phyloP scores from a whole-genome alignment of 78 protist species.

The Planoprotostelium fungivorum region DNA sequence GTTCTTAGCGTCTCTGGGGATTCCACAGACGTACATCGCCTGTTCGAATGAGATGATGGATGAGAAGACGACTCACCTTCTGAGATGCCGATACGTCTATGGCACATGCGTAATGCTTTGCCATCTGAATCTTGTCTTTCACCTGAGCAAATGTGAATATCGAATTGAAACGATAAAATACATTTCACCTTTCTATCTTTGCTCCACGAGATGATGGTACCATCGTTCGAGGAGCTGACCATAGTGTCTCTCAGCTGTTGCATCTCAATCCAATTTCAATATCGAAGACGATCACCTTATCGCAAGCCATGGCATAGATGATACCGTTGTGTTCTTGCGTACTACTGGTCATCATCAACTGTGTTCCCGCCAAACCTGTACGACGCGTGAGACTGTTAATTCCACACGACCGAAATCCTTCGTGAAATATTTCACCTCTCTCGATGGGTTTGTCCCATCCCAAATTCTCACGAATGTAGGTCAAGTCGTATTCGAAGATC shows the following conservation, averaged over 20 bases:
- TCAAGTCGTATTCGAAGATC: conserved; percentile 6
- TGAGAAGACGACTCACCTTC: neutral
- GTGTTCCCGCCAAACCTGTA: too few relatives aligned
- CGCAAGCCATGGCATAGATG: too few relatives aligned
- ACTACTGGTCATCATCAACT: too few relatives aligned
- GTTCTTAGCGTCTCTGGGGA: neutral
- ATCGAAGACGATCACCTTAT: neutral
- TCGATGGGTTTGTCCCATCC: conserved; percentile 3
- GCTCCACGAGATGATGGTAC: conserved; percentile 1
- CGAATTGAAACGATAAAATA: too few relatives aligned
- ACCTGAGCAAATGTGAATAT: neutral
- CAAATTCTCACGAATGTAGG: conserved; percentile 3
- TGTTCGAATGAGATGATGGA: neutral
- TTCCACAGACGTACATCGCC: neutral
- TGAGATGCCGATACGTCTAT: neutral
- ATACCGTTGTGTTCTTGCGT: too few relatives aligned
- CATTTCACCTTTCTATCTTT: neutral
- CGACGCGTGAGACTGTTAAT: neutral
- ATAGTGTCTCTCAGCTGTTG: neutral
- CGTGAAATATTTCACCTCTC: neutral
- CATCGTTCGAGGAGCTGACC: conserved; percentile 5
- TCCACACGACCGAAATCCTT: too few relatives aligned
- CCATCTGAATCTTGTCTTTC: neutral
- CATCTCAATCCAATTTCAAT: neutral
- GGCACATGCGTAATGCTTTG: conserved; percentile 2